Percentiles rank a stretch among this genome's conserved stretches.
Conservation (phyloP, 371 early-diverging fungal genomes). For the Mortierella polycephala region DNA sequence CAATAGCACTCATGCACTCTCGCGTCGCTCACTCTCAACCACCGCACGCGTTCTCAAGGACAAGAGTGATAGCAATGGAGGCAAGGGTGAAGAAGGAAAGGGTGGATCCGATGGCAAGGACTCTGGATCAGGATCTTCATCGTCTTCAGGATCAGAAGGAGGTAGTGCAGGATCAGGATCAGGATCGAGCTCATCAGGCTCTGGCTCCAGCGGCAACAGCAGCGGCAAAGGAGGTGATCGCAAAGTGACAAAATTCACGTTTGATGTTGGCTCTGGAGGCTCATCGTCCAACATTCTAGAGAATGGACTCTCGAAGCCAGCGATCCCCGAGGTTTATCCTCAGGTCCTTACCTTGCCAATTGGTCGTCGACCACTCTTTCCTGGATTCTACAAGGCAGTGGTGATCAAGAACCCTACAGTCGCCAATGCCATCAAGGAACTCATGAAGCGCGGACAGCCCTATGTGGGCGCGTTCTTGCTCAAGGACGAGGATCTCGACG, state of each 20-base stretch:
- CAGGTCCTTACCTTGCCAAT: slow-evolving; percentile 94
- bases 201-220: not conserved
- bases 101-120: slow-evolving; percentile 35
- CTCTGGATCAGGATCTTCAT: slow-evolving; percentile 37
- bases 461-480: slow-evolving; percentile 95
- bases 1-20: slow-evolving; percentile 1
- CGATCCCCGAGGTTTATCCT: slow-evolving; percentile 89
- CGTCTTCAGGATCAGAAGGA: slow-evolving; percentile 20
- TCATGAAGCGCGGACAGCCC: slow-evolving; percentile 92
- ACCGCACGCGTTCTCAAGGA: slow-evolving; percentile 41
- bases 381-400: slow-evolving; percentile 97
- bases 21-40: slow-evolving; percentile 41
- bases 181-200: not conserved
- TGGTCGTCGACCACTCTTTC: slow-evolving; percentile 93
- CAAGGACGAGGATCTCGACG: slow-evolving; percentile 87
- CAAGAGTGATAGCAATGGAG: slow-evolving; percentile 18
- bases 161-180: slow-evolving; percentile 26
- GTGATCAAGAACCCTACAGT: slow-evolving; percentile 94
- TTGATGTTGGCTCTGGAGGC: slow-evolving; percentile 47
- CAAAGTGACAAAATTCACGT: slow-evolving; percentile 36
- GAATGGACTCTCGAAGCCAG: slow-evolving; percentile 74
- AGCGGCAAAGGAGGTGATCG: slow-evolving; percentile 20
- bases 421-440: slow-evolving; percentile 88
- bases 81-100: slow-evolving; percentile 22
- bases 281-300: slow-evolving; percentile 60